phyloP scores from a whole-genome alignment of 768 basidiomycete species.

The Collybia sordida region DNA sequence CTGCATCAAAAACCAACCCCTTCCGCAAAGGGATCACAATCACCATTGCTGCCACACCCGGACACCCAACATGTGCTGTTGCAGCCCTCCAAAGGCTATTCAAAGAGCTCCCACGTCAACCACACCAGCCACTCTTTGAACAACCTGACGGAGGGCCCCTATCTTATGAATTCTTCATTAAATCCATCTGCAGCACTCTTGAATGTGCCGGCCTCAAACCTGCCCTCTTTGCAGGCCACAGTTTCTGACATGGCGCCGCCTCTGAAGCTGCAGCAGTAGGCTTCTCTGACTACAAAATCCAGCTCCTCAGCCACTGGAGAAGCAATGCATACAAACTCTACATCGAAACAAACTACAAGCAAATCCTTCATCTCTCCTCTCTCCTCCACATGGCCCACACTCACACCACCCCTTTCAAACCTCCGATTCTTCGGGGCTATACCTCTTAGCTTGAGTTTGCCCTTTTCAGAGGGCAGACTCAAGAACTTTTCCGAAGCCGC shows the following conservation, averaged over 20 bases:
- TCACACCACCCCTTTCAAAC: not conserved
- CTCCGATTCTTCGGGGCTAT: not conserved
- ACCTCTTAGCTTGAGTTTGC: too few species aligned
- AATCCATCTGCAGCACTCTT: conserved; percentile 6
- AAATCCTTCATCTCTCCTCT: conserved; percentile 27
- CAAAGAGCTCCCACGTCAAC: not conserved
- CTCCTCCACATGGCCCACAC: conserved; percentile 22
- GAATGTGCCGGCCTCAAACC: conserved; percentile 13
- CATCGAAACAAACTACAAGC: conserved; percentile 23
- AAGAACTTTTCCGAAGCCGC: too few species aligned
- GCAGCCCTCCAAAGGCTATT: conserved; percentile 10
- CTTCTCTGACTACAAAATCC: conserved; percentile 31
- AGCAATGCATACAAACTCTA: conserved; percentile 39
- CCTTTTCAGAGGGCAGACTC: too few species aligned
- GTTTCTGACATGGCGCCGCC: conserved; percentile 27
- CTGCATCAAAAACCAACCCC: conserved; percentile 36
- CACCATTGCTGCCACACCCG: conserved; percentile 17
- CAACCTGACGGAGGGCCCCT: conserved; percentile 7
- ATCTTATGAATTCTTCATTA: conserved; percentile 13
- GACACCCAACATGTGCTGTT: conserved; percentile 12
- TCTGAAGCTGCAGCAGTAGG: conserved; percentile 27
- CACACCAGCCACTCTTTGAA: conserved; percentile 15
- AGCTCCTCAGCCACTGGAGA: conserved; percentile 34
- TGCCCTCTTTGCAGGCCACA: conserved; percentile 22
- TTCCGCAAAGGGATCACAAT: conserved; percentile 19